Evolutionary conservation across 2,329 filamentous ascomycete species (phyloP).

Genomic region (Pseudofabraea citricarpa): DNA sequence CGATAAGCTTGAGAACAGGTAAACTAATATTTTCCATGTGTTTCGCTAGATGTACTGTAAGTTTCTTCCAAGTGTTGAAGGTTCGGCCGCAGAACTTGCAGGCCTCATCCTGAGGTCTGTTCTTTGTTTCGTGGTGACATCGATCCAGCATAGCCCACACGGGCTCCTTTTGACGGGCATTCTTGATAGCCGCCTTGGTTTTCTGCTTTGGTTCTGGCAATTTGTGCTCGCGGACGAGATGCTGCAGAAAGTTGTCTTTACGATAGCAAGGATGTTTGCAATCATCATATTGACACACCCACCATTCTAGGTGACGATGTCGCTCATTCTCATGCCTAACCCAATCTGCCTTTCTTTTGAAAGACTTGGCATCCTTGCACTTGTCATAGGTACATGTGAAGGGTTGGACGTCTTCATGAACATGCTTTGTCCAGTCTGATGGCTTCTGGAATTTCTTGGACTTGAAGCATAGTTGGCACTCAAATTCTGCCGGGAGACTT

Average conservation of each 20-base stretch:
- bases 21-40: conserved; percentile 92
- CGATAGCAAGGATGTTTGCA: conserved; percentile 80
- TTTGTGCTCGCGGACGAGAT: conserved; percentile 88
- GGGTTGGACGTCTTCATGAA: conserved; percentile 88
- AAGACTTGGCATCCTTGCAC: conserved; percentile 82
- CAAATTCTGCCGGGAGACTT: conserved; percentile 78
- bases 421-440: conserved; percentile 95
- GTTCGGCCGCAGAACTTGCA: conserved; percentile 83
- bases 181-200: conserved; percentile 63
- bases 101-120: conserved; percentile 66
- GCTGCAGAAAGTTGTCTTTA: conserved; percentile 89
- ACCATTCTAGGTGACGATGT: conserved; percentile 86
- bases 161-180: conserved; percentile 50
- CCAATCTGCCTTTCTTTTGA: conserved; percentile 95
- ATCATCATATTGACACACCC: conserved; percentile 77
- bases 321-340: conserved; percentile 90
- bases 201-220: conserved; percentile 77
- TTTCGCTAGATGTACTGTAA: conserved; percentile 88
- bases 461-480: conserved; percentile 83
- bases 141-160: conserved; percentile 75
- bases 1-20: conserved; percentile 64
- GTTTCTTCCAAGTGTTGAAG: conserved; percentile 84
- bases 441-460: conserved; percentile 84
- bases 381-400: conserved; percentile 88
- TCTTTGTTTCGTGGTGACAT: conserved; percentile 67